Percentiles rank a stretch among this genome's conserved stretches.
These are phyloP conservation scores for Olyra latifolia DNA, from an alignment of 176 grass and related monocot species.

Conservation along the genomic window DNA sequence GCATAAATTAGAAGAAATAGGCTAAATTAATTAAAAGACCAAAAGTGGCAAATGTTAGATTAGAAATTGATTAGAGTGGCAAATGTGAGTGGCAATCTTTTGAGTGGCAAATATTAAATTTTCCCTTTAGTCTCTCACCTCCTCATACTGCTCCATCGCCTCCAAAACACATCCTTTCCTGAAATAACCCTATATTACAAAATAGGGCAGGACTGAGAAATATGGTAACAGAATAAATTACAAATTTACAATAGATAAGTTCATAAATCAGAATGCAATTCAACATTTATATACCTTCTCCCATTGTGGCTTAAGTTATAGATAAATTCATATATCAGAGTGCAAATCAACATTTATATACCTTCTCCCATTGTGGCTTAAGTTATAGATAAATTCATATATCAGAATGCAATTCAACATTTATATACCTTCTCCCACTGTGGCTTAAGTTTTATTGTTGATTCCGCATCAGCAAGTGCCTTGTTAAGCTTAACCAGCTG, in stretches of 20 bases:
- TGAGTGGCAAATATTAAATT: no score
- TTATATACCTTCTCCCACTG: constrained; percentile 91
- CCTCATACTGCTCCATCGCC: constrained; percentile 89
- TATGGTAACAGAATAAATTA: constrained; percentile 27
- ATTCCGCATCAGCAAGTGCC: constrained; percentile 92
- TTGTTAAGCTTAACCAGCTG: constrained; percentile 94
- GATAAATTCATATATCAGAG: no score
- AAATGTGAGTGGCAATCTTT: no score
- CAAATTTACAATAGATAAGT: not conserved
- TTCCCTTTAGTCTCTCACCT: no score
- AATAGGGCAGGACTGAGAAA: constrained; percentile 40
- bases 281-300: no score
- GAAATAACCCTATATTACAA: constrained; percentile 84
- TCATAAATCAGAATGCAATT: constrained; percentile 6
- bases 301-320: no score
- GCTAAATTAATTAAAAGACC: no score
- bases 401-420: no score
- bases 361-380: constrained; percentile 96
- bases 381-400: no score
- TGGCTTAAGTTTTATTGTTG: constrained; percentile 75
- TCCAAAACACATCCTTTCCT: constrained; percentile 94
- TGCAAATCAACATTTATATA: constrained; percentile 33
- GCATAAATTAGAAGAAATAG: no score
- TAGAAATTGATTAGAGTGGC: no score
- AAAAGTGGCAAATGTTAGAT: no score